A percentile compares a stretch with the other conserved stretches of the same genome.
These are phyloP conservation scores for Aspergillus tamarii DNA, from an alignment of 2,329 filamentous ascomycete genomes.

Conservation along the genomic window DNA sequence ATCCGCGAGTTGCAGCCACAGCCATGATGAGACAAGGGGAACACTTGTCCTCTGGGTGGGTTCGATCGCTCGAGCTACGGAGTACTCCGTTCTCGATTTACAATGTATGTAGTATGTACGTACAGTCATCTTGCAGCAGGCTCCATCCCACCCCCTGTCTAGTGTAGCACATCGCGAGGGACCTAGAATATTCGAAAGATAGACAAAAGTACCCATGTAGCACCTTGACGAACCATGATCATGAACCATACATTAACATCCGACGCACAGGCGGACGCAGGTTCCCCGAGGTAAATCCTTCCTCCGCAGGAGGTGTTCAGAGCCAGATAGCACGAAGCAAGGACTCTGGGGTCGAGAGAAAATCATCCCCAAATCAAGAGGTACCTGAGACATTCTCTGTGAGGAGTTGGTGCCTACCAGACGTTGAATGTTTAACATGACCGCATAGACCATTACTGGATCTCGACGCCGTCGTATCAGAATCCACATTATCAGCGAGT, in stretches of 20 bases:
- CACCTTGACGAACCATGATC: slow-evolving; percentile 10
- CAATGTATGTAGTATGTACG: neutral
- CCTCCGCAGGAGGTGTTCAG: slow-evolving; percentile 22
- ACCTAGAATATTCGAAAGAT: neutral
- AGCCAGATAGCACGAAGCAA: slow-evolving; percentile 37
- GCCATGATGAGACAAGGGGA: neutral
- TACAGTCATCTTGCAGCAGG: neutral
- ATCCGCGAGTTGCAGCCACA: neutral
- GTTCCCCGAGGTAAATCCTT: slow-evolving; percentile 22
- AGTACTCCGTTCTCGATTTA: slow-evolving; percentile 1
- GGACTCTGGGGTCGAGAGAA: slow-evolving; percentile 23
- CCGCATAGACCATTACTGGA: neutral
- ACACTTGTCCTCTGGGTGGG: neutral
- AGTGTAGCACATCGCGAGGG: neutral
- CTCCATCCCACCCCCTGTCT: neutral
- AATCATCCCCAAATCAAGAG: slow-evolving; percentile 7
- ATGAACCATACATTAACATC: slow-evolving; percentile 24
- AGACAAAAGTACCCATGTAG: slow-evolving; percentile 22
- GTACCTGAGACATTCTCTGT: slow-evolving; percentile 24
- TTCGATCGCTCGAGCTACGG: neutral
- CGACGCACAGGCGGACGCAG: slow-evolving; percentile 23
- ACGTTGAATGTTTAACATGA: neutral
- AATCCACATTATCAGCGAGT: slow-evolving; percentile 3
- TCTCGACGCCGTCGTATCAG: neutral
- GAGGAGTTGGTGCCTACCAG: slow-evolving; percentile 23